Conservation (phyloP, 176 grass and related monocot genomes). For the Ampelocalamus luodianensis region DNA sequence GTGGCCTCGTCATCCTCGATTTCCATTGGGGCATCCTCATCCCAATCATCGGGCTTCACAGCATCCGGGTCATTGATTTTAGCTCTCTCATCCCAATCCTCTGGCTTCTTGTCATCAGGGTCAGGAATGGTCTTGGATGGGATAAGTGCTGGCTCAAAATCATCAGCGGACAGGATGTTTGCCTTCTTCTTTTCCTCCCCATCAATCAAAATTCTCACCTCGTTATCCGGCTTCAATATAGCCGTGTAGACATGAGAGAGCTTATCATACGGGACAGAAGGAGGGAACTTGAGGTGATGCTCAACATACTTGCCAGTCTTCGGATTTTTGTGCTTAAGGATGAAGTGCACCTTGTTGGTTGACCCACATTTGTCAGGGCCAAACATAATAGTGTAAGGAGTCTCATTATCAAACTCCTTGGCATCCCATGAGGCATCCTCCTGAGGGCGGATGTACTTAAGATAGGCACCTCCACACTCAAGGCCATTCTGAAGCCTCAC, state of each 20-base stretch:
- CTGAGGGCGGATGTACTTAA: constrained; percentile 86
- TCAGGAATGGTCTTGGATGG: constrained; percentile 92
- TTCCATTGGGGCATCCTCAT: constrained; percentile 94
- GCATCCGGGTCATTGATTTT: constrained; percentile 86
- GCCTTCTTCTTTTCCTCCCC: constrained; percentile 89
- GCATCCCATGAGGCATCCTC: constrained; percentile 70
- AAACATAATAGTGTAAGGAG: constrained; percentile 98
- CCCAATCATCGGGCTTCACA: constrained; percentile 92
- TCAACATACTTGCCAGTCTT: constrained; percentile 91
- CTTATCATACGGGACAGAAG: constrained; percentile 89
- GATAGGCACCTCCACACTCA: constrained; percentile 93
- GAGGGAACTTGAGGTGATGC: constrained; percentile 92
- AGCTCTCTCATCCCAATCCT: constrained; percentile 93
- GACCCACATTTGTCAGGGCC: constrained; percentile 98
- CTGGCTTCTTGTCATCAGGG: constrained; percentile 98
- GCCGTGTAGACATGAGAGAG: constrained; percentile 94
- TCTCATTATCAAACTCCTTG: constrained; percentile 91
- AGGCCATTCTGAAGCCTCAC: constrained; percentile 91
- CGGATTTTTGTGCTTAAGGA: constrained; percentile 92
- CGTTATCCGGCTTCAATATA: constrained; percentile 86
- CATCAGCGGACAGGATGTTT: constrained; percentile 80
- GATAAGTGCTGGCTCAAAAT: constrained; percentile 89
- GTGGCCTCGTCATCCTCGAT: constrained; percentile 83
- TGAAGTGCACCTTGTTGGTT: constrained; percentile 99
- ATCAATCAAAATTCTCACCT: constrained; percentile 85